Conservation (phyloP, 2,329 filamentous ascomycete species). For the Mycocentrospora acerina region DNA sequence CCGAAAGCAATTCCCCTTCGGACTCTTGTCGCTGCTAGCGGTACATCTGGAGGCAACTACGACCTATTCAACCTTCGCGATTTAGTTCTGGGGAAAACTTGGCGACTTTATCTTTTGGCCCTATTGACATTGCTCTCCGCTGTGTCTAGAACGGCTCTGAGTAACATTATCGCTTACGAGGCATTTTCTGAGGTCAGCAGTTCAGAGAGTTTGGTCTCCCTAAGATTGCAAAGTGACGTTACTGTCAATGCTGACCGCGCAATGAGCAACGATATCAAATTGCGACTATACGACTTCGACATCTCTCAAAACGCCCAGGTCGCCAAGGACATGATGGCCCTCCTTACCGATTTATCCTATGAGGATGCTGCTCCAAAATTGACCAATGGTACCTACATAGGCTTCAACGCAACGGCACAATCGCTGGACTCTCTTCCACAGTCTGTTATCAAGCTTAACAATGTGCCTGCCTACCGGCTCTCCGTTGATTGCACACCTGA, state of each 20-base stretch:
- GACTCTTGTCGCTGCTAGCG: conserved; percentile 7
- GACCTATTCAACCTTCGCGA: conserved; percentile 8
- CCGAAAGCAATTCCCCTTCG: conserved; percentile 4
- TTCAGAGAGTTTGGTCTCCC: neutral
- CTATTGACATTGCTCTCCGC: conserved; percentile 7
- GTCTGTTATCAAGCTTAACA: conserved; percentile 1
- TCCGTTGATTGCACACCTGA: conserved; percentile 2
- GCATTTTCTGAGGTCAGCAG: conserved; percentile 4
- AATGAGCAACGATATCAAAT: neutral
- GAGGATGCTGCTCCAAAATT: conserved; percentile 1
- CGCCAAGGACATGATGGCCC: conserved; percentile 3
- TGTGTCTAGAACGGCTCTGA: conserved; percentile 5
- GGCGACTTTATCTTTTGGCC: conserved; percentile 4
- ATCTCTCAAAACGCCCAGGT: conserved; percentile 3
- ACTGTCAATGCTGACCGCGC: neutral
- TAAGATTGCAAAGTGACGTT: conserved; percentile 1
- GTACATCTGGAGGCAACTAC: conserved; percentile 5
- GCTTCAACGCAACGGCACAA: conserved; percentile 2
- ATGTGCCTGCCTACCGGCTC: conserved; percentile 5
- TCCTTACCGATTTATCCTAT: conserved; percentile 3
- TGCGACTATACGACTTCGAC: conserved; percentile 4
- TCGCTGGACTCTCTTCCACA: conserved; percentile 2
- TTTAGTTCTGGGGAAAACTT: conserved; percentile 4
- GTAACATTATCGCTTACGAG: conserved; percentile 14
- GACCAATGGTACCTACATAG: conserved; percentile 3